Conservation (phyloP, 495 filamentous ascomycete species). For the Penicillium malachiteum region DNA sequence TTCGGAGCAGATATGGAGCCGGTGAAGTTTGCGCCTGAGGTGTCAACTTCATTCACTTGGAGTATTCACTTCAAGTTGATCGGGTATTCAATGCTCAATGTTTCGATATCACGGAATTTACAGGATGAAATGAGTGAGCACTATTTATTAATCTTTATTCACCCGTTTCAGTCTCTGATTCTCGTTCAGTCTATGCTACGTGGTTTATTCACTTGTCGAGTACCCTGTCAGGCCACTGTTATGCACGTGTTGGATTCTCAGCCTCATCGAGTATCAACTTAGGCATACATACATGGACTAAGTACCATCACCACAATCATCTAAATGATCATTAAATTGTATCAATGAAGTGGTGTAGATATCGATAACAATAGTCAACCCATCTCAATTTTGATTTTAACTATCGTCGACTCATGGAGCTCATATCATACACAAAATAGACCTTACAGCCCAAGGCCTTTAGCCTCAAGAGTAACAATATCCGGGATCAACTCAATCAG, state of each 20-base stretch:
- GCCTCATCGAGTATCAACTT: too few species aligned
- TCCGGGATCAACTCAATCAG: conserved; percentile 57
- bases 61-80: background rate
- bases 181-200: background rate
- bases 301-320: too few species aligned
- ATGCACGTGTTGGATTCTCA: too few species aligned
- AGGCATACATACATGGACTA: too few species aligned
- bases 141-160: too few species aligned
- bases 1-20: conserved; percentile 16
- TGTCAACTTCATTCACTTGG: background rate
- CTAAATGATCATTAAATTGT: too few species aligned
- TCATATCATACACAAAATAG: conserved; percentile 1
- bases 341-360: background rate
- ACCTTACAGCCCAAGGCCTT: conserved; percentile 57
- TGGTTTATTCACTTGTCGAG: too few species aligned
- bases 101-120: too few species aligned
- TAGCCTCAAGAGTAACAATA: conserved; percentile 53
- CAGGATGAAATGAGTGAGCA: too few species aligned
- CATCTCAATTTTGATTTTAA: background rate
- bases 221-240: too few species aligned
- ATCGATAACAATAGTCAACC: background rate
- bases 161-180: background rate
- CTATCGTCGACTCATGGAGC: background rate
- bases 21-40: conserved; percentile 18
- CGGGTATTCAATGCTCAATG: too few species aligned